Percentiles rank a stretch among this genome's conserved stretches.
phyloP scores from a whole-genome alignment of 495 filamentous ascomycete species.

The Tuber magnatum region DNA sequence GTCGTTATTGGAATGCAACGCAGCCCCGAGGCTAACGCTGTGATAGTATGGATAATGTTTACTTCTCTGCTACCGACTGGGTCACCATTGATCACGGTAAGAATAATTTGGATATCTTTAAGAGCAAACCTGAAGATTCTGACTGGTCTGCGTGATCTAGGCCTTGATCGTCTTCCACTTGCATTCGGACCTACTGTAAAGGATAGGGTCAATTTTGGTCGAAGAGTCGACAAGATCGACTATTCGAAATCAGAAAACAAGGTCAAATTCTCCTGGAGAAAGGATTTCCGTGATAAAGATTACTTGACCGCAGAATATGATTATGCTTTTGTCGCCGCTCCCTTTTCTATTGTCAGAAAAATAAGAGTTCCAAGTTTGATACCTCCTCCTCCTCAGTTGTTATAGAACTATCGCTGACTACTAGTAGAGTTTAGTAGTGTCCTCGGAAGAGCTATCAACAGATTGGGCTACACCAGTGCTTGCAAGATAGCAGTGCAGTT shows the following conservation, averaged over 20 bases:
- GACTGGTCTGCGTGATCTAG: conserved; percentile 16
- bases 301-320: conserved; percentile 53
- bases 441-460: conserved; percentile 54
- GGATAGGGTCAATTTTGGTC: conserved; percentile 51
- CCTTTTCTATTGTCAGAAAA: conserved; percentile 49
- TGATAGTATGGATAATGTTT: conserved; percentile 48
- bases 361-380: conserved; percentile 41
- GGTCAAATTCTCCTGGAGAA: conserved; percentile 48
- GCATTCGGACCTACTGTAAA: conserved; percentile 57
- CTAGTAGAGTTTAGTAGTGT: conserved; percentile 45
- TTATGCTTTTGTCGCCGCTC: conserved; percentile 58
- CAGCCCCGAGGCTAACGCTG: conserved; percentile 6
- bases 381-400: background rate
- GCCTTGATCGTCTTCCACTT: conserved; percentile 53
- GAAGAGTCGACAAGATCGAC: conserved; percentile 47
- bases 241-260: conserved; percentile 45
- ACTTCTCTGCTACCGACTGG: conserved; percentile 56
- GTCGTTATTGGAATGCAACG: background rate
- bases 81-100: conserved; percentile 55
- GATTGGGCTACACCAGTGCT: conserved; percentile 51
- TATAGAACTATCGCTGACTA: background rate
- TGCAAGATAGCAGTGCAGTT: conserved; percentile 62
- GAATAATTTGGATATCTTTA: background rate
- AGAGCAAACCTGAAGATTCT: background rate
- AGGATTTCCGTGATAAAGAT: conserved; percentile 43